Evolutionary conservation across 768 basidiomycete genomes (phyloP).

Genomic region (Coprinopsis sp.): DNA sequence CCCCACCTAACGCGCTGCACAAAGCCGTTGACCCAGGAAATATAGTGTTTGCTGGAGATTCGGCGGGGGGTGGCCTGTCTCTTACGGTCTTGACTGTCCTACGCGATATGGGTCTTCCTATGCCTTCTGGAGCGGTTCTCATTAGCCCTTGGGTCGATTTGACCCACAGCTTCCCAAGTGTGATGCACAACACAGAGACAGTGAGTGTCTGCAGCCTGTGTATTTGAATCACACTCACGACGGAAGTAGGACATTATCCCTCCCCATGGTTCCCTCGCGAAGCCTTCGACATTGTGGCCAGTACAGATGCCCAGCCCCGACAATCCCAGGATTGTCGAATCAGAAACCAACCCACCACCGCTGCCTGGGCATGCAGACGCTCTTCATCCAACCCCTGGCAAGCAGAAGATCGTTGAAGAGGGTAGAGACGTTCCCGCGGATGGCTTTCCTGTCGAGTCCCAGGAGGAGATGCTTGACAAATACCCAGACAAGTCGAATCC

Average conservation of each 20-base stretch:
- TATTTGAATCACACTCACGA: neutral
- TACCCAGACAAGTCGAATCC: neutral
- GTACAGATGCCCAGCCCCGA: conserved; percentile 35
- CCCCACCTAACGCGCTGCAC: conserved; percentile 62
- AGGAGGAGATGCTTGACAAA: conserved; percentile 28
- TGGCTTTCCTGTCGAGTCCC: conserved; percentile 19
- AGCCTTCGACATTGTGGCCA: conserved; percentile 58
- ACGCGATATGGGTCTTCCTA: conserved; percentile 63
- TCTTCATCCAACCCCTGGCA: conserved; percentile 30
- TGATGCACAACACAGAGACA: conserved; percentile 60
- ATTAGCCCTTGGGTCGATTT: conserved; percentile 84
- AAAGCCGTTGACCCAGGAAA: conserved; percentile 58
- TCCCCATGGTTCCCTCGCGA: conserved; percentile 54
- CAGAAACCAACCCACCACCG: conserved; percentile 40
- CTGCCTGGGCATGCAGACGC: conserved; percentile 47
- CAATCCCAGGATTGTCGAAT: conserved; percentile 30
- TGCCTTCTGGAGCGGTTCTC: conserved; percentile 72
- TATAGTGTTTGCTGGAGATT: conserved; percentile 76
- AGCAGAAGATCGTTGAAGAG: conserved; percentile 20
- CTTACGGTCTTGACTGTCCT: conserved; percentile 57
- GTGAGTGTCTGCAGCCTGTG: conserved; percentile 30
- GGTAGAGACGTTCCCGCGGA: conserved; percentile 12
- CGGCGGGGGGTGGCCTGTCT: conserved; percentile 68
- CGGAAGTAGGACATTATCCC: conserved; percentile 62
- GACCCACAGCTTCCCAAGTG: conserved; percentile 80